Percentiles rank a stretch among this genome's conserved stretches.
phyloP scores from a whole-genome alignment of 495 filamentous ascomycete species.

The Pyrenula massariospora region DNA sequence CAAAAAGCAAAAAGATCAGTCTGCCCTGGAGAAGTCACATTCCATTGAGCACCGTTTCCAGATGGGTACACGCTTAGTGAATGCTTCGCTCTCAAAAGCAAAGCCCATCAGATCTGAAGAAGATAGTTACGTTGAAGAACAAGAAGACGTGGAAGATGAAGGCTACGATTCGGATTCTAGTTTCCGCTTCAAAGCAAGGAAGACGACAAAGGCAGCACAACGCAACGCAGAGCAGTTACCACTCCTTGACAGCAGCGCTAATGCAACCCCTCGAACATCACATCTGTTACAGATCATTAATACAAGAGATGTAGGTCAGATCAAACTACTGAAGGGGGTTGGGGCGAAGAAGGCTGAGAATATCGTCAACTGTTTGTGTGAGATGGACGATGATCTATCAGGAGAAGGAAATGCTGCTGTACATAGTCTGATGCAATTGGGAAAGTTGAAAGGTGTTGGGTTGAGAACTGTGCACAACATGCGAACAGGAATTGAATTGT shows the following conservation, averaged over 20 bases:
- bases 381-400: slow-evolving; percentile 26
- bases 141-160: slow-evolving; percentile 11
- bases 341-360: slow-evolving; percentile 43
- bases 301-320: slow-evolving; percentile 58
- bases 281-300: slow-evolving; percentile 78
- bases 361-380: slow-evolving; percentile 39
- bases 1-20: slow-evolving; percentile 19
- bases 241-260: slow-evolving; percentile 17
- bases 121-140: slow-evolving; percentile 21
- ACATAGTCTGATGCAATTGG: slow-evolving; percentile 30
- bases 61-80: not conserved
- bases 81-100: not conserved
- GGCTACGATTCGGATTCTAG: slow-evolving; percentile 20
- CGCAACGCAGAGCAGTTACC: slow-evolving; percentile 8
- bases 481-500: slow-evolving; percentile 34
- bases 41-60: not conserved
- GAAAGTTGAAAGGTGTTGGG: slow-evolving; percentile 38
- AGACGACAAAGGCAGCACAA: slow-evolving; percentile 15
- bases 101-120: slow-evolving; percentile 3
- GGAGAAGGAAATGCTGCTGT: slow-evolving; percentile 19
- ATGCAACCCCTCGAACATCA: slow-evolving; percentile 53
- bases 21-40: not conserved
- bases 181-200: slow-evolving; percentile 29
- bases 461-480: slow-evolving; percentile 42
- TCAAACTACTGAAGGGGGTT: slow-evolving; percentile 55